phyloP scores from a whole-genome alignment of 805 yeast genomes.

The Komagataella phaffii region DNA sequence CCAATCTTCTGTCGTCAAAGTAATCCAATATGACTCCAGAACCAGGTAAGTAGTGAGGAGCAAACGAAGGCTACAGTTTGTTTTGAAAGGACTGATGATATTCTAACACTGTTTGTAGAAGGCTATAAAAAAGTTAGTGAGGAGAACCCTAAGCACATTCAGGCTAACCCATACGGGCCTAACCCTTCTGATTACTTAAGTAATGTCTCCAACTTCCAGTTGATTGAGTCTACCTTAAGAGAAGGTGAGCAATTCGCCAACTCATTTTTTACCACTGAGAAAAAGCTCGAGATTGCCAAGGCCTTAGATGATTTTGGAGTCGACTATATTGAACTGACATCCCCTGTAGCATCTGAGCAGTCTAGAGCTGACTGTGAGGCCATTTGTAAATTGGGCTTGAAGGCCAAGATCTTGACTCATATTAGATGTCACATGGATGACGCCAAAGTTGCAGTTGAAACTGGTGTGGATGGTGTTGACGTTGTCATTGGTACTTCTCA shows the following conservation, averaged over 20 bases:
- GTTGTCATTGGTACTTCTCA: constrained; percentile 96
- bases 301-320: constrained; percentile 97
- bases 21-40: not conserved
- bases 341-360: constrained; percentile 97
- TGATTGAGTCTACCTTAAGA: constrained; percentile 90
- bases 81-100: not conserved
- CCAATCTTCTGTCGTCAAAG: not conserved
- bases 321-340: constrained; percentile 93
- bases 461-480: constrained; percentile 99
- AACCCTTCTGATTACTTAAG: constrained; percentile 88
- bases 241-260: constrained; percentile 99
- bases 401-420: constrained; percentile 91
- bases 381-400: constrained; percentile 91
- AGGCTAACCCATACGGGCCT: constrained; percentile 81
- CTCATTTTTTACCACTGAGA: constrained; percentile 88
- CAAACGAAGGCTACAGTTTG: not conserved
- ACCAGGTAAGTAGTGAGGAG: not conserved
- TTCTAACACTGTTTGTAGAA: constrained; percentile 5
- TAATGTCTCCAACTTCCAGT: constrained; percentile 77
- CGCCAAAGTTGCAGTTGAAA: constrained; percentile 91
- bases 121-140: constrained; percentile 34
- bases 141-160: constrained; percentile 21
- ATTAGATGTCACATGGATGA: constrained; percentile 99
- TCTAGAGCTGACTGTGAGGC: constrained; percentile 92
- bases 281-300: constrained; percentile 92